A percentile compares a stretch with the other conserved stretches of the same genome.
Evolutionary conservation across 208 protist genomes (phyloP).

Genomic region (Spongospora subterranea): DNA sequence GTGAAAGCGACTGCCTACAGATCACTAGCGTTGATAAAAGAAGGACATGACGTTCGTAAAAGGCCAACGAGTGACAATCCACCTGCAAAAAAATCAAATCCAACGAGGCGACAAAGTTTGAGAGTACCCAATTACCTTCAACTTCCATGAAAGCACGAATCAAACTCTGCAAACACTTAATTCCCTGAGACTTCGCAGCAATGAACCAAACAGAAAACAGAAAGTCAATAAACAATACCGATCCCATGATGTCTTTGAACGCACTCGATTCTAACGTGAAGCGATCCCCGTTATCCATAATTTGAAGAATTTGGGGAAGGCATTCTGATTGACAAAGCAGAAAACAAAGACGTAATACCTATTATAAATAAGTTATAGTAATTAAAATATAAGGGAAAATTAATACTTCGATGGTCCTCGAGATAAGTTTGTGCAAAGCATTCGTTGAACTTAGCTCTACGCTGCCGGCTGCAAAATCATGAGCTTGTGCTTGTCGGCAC

Average conservation of each 20-base stretch:
- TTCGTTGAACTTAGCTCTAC: neutral
- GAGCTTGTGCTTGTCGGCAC: neutral
- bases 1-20: neutral
- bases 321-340: neutral
- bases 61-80: neutral
- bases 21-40: neutral
- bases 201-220: neutral
- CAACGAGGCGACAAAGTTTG: neutral
- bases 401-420: neutral
- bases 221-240: neutral
- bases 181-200: neutral
- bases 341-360: neutral
- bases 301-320: neutral
- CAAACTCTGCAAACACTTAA: neutral
- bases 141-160: constrained; percentile 39
- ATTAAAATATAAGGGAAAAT: neutral
- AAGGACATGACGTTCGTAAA: neutral
- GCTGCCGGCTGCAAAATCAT: neutral
- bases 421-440: neutral
- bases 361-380: neutral
- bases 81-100: neutral
- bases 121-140: neutral
- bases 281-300: constrained; percentile 7
- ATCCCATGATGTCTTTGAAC: constrained; percentile 1
- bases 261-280: neutral